A percentile compares a stretch with the other conserved stretches of the same genome.
phyloP scores from a whole-genome alignment of 1,284 basidiomycete genomes.

The Leccinum angustisporum region DNA sequence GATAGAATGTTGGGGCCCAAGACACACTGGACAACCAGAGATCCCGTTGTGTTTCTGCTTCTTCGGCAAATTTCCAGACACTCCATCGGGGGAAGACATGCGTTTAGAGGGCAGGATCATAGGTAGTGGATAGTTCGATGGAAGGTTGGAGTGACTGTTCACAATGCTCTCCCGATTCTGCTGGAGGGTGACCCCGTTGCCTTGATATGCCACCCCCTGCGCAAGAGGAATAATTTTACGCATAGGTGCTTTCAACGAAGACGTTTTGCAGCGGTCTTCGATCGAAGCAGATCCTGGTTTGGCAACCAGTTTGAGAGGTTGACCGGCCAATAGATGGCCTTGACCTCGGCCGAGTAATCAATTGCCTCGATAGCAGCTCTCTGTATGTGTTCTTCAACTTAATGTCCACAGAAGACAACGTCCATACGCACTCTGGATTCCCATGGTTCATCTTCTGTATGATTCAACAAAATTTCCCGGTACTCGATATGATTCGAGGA shows the following conservation, averaged over 20 bases:
- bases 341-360: slow-evolving; percentile 55
- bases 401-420: background rate
- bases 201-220: background rate
- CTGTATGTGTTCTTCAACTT: slow-evolving; percentile 36
- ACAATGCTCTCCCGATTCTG: slow-evolving; percentile 4
- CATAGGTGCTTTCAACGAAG: slow-evolving; percentile 3
- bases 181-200: background rate
- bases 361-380: slow-evolving; percentile 62
- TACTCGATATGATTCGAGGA: slow-evolving; percentile 68
- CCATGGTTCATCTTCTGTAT: slow-evolving; percentile 61
- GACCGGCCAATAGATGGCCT: slow-evolving; percentile 53
- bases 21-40: slow-evolving; percentile 47
- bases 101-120: slow-evolving; percentile 38
- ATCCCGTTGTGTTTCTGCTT: slow-evolving; percentile 34
- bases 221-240: background rate
- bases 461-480: slow-evolving; percentile 59
- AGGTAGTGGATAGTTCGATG: background rate
- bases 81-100: slow-evolving; percentile 31
- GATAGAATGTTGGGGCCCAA: slow-evolving; percentile 43
- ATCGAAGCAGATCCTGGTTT: slow-evolving; percentile 4
- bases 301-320: slow-evolving; percentile 56
- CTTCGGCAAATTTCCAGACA: slow-evolving; percentile 35
- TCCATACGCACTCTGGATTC: slow-evolving; percentile 53
- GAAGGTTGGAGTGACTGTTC: background rate
- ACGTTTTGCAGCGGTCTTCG: background rate